Evolutionary conservation across 2,329 filamentous ascomycete genomes (phyloP), one percentile per base, ranked within the genome.

Genomic region (Exophiala oligosperma): DNA sequence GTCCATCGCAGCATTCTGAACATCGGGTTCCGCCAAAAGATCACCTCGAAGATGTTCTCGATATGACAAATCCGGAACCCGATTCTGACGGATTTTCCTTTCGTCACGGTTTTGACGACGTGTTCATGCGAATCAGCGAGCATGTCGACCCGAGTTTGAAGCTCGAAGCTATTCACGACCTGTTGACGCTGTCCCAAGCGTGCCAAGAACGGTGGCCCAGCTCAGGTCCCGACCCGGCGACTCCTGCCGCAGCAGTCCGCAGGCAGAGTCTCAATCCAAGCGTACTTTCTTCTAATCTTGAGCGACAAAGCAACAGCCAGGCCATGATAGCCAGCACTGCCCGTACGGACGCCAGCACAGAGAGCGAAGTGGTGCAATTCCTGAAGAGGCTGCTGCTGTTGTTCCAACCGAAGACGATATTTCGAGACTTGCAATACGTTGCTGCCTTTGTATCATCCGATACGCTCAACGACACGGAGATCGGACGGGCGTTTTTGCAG

Each of bases 61-160:
- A 32, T 11, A n/a, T 17, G 44, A 17, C 37, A 9, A 43, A 32
- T 41, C 17, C 40, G n/a, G 50, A 46, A 8, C 9, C 9, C 3
- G 32, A 43, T 8, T 17, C 40, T 14, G 50, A n/a, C 14, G 44
- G 29, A 14, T 63, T 61, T 29, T 52, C 61, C 21, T 63, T 51
- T 29, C 21, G 17, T 3, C 47, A 50, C 24, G 66, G 60, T n/a
- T 60, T 67, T 37, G 47, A 57, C 35, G 63, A 88, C 11, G 79
- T 97, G 1, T 79, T 97, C 32, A 86, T 85, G 63, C 92, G 91
- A 76, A 96, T 99, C 66, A 91, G 90, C 43, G 90, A 92, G 3
- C 90, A 95, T 64, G 90, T 91, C 0, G 96, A 94, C 69, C 94
- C 94, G 0, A 89, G 89, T 65, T 82, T 85, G 23, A 99, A 99